Evolutionary conservation across 169 alveolate species (phyloP).

Genomic region (Eimeria maxima): DNA sequence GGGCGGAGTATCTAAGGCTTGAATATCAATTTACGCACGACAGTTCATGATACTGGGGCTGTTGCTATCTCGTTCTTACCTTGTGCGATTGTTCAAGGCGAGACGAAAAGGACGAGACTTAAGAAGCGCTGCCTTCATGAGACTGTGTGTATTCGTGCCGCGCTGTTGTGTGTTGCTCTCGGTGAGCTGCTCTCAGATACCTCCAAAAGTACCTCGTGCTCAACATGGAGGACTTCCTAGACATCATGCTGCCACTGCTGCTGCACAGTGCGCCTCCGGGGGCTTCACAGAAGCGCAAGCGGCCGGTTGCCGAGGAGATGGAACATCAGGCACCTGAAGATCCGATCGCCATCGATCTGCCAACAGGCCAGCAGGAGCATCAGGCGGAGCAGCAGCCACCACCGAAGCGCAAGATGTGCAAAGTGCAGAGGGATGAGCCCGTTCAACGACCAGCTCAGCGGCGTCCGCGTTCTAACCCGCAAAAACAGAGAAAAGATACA

Average conservation of each 20-base stretch:
- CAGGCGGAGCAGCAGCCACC: conserved; percentile 30
- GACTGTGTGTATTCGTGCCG: not conserved
- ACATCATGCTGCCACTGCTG: conserved; percentile 54
- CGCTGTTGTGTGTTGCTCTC: not conserved
- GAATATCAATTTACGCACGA: not conserved
- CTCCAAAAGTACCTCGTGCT: conserved; percentile 31
- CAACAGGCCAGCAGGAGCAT: not conserved
- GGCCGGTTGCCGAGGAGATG: not conserved
- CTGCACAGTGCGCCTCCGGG: conserved; percentile 29
- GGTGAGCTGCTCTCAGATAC: not conserved
- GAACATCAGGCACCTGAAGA: not conserved
- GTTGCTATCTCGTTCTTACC: not conserved
- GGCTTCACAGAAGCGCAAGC: conserved; percentile 29
- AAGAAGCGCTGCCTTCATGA: not conserved
- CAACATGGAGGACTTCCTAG: conserved; percentile 66
- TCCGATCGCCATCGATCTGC: not conserved
- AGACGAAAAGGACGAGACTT: not conserved
- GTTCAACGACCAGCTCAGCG: not conserved
- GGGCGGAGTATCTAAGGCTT: not conserved
- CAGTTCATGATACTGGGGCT: not conserved
- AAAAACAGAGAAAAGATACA: not conserved
- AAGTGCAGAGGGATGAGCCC: not conserved
- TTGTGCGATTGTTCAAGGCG: not conserved
- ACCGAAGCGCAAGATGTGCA: conserved; percentile 33
- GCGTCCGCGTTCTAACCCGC: not conserved